These are phyloP conservation scores for Cenchrus purpureus DNA, from an alignment of 176 grass and related monocot species.

Conservation along the genomic window DNA sequence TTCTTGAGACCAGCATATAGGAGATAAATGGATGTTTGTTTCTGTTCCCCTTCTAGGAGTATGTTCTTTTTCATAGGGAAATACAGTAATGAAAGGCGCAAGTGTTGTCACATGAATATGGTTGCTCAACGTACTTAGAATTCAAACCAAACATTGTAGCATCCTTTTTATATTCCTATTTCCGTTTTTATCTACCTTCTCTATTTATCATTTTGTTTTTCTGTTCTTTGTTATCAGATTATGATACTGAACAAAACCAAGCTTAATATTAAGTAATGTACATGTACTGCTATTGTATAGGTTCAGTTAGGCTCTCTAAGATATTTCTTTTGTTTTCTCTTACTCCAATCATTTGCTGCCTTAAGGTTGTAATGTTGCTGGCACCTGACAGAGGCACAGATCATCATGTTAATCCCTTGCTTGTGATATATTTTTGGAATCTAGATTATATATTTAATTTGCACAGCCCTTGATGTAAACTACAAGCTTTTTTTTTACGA, in stretches of 20 bases:
- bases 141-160: not conserved
- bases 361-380: constrained; percentile 3
- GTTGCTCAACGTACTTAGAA: not conserved
- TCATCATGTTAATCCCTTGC: not conserved
- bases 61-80: not conserved
- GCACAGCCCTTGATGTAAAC: constrained; percentile 22
- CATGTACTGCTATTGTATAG: not conserved
- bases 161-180: not conserved
- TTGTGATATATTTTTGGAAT: not conserved
- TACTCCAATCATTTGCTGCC: constrained; percentile 16
- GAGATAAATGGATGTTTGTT: not conserved
- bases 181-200: not conserved
- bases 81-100: not conserved
- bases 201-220: not conserved
- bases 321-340: constrained; percentile 30
- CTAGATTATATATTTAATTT: constrained; percentile 28
- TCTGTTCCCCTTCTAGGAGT: constrained; percentile 13
- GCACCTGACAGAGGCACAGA: not conserved
- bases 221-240: constrained; percentile 24
- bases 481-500: constrained; percentile 19
- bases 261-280: not conserved
- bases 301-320: not conserved
- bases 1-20: constrained; percentile 12
- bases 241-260: not conserved
- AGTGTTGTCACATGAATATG: constrained; percentile 14